phyloP scores from a whole-genome alignment of 2,329 filamentous ascomycete species.

The Sporothrix phasma region DNA sequence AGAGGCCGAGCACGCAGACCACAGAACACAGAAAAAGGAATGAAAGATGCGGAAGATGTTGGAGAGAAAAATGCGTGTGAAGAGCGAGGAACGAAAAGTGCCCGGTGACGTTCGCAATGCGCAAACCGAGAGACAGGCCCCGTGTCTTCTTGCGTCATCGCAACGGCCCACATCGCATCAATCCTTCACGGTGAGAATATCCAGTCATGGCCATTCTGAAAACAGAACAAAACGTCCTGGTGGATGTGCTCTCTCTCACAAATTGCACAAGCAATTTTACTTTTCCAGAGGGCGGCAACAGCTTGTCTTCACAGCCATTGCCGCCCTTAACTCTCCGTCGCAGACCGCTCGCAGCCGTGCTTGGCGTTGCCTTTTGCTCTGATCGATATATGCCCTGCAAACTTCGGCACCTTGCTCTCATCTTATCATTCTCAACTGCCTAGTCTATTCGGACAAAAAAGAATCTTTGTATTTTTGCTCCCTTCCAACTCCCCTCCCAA shows the following conservation, averaged over 20 bases:
- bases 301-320: background rate
- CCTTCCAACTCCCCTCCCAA: constrained; percentile 39
- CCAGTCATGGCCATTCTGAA: constrained; percentile 34
- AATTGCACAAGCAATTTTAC: constrained; percentile 21
- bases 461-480: constrained; percentile 50
- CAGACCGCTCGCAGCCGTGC: constrained; percentile 4
- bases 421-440: background rate
- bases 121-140: background rate
- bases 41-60: constrained; percentile 18
- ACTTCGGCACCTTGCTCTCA: background rate
- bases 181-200: constrained; percentile 58
- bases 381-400: constrained; percentile 1
- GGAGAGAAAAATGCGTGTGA: background rate
- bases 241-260: constrained; percentile 54
- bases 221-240: constrained; percentile 34
- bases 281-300: background rate
- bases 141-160: background rate
- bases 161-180: constrained; percentile 5
- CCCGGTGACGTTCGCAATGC: background rate
- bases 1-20: no score
- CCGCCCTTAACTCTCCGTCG: background rate
- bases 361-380: constrained; percentile 10
- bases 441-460: constrained; percentile 7
- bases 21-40: background rate
- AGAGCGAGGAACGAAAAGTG: background rate